phyloP scores from a whole-genome alignment of 805 yeast genomes.

The Hanseniaspora opuntiae region DNA sequence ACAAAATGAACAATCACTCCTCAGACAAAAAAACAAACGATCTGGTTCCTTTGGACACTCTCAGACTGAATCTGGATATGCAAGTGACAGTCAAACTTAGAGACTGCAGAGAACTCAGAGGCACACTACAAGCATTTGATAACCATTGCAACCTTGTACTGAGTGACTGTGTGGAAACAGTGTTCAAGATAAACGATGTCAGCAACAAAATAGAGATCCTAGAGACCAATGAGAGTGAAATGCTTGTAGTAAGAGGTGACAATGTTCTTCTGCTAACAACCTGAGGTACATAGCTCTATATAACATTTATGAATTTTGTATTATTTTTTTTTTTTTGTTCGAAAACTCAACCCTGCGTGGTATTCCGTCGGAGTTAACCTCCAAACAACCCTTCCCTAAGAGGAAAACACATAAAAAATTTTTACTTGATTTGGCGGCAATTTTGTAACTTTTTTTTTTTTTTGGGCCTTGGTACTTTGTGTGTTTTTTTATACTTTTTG shows the following conservation, averaged over 20 bases:
- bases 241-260: conserved; percentile 97
- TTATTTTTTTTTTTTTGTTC: neutral
- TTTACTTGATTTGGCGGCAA: neutral
- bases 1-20: neutral
- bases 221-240: conserved; percentile 47
- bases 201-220: conserved; percentile 4
- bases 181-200: conserved; percentile 40
- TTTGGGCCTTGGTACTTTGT: no score
- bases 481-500: neutral
- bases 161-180: conserved; percentile 81
- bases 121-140: conserved; percentile 84
- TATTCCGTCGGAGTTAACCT: neutral
- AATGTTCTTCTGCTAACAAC: conserved; percentile 74
- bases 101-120: conserved; percentile 85
- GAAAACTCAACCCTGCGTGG: no score
- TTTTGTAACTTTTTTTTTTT: neutral
- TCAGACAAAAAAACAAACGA: neutral
- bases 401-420: no score
- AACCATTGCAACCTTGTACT: conserved; percentile 92
- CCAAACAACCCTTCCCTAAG: neutral
- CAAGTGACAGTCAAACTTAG: conserved; percentile 74
- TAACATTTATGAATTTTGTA: neutral
- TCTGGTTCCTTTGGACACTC: conserved; percentile 67
- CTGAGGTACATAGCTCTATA: neutral
- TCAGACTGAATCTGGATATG: conserved; percentile 78